Base-by-base conservation (phyloP, 208 protist genomes). In the Leishmania mexicana region DNA sequence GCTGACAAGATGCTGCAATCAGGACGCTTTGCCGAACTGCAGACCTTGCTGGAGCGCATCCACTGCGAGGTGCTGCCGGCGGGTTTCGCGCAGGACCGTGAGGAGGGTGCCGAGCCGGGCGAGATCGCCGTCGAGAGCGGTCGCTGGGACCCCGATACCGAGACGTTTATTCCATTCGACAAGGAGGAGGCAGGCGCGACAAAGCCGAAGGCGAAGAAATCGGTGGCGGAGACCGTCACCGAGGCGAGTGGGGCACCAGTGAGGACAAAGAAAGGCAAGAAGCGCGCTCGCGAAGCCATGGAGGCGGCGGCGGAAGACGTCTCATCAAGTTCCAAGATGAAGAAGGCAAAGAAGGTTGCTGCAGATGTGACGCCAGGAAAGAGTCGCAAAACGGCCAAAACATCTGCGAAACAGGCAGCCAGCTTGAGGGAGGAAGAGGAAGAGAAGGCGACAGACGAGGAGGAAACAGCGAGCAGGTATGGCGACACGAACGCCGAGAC, bases 1-100 rank as follows among this genome's bases (percentile, higher is more conserved):
- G 99, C 99, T 0, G 99, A 99, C 82, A 92, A 99, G 78, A 98
- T 99, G 94, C 96, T 99, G 84, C 99, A 99, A 83, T 96, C 92
- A 13, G 94, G 93, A 77, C 98, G 97, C 77, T 99, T 99, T 82
- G 97, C 99, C 45, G 97, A 99, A 85, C 96, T 99, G 88, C 96
- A 93, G 65, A 94, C 98, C 80, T 99, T 99, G 86, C 83, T 99
- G 38, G 94, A 98, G 81, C 86, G 99, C 74, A 96, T 99, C 64
- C 99, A 99, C 78, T 91, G 87, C 80, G 94, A 91, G 35, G 79
- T 94, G 28, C 87, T 96, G 5, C 95, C 99, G 38, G 89, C 93
- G 1, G 94, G 94, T 17, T 95, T 94, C 62, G 87, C 84, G 35
- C 92, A 97, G 85, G 90, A 92, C 47, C 89, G 92, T 53, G 91